Conservation (phyloP, 2,329 filamentous ascomycete genomes). For the Pseudogymnoascus sp. region DNA sequence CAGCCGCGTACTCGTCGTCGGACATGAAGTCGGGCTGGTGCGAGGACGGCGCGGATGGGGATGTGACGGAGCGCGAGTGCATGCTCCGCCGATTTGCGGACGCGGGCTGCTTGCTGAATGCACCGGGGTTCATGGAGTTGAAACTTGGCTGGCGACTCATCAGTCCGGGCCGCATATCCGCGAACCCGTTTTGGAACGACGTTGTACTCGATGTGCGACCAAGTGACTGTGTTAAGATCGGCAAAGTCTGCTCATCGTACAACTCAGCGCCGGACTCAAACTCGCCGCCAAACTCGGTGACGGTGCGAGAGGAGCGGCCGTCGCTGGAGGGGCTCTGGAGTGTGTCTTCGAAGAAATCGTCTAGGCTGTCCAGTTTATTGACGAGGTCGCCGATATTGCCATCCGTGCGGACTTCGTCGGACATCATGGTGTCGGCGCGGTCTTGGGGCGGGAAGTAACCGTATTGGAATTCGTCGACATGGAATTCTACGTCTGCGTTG, state of each 20-base stretch:
- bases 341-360: conserved; percentile 70
- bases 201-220: conserved; percentile 59
- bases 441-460: conserved; percentile 54
- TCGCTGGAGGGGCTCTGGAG: conserved; percentile 50
- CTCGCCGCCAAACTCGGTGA: conserved; percentile 56
- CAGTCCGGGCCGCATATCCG: conserved; percentile 57
- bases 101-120: conserved; percentile 39
- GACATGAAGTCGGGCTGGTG: conserved; percentile 53
- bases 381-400: conserved; percentile 75
- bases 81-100: conserved; percentile 52
- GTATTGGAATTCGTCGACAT: conserved; percentile 66
- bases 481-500: conserved; percentile 84
- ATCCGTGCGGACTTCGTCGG: conserved; percentile 59
- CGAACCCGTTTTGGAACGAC: conserved; percentile 82
- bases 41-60: conserved; percentile 54
- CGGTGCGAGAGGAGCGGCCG: conserved; percentile 51
- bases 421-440: conserved; percentile 78
- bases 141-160: conserved; percentile 50
- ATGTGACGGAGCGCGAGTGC: conserved; percentile 77
- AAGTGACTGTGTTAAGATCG: conserved; percentile 77
- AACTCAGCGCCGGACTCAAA: conserved; percentile 71
- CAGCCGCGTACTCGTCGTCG: conserved; percentile 67
- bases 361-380: conserved; percentile 66
- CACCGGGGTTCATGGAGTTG: conserved; percentile 55
- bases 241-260: conserved; percentile 88